Evolutionary conservation across 148 eudicot genomes (phyloP).

Genomic region (Vaccinium macrocarpon): DNA sequence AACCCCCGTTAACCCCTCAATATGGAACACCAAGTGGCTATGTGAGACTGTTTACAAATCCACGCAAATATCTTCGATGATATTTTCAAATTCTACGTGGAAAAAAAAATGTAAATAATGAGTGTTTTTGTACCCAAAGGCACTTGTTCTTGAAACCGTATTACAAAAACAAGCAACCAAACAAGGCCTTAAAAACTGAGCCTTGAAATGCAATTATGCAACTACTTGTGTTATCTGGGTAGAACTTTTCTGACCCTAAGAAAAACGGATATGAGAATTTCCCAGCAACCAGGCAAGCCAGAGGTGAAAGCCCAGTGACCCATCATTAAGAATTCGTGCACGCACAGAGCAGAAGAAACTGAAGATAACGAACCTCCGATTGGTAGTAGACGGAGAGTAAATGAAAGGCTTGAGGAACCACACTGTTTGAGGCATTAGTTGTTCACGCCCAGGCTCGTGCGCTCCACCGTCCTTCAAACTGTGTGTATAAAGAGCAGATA

Average conservation of each 20-base stretch:
- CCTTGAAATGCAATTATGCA: background rate
- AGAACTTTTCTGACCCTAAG: background rate
- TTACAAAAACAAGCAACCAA: background rate
- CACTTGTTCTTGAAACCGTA: background rate
- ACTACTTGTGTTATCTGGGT: background rate
- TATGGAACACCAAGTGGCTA: background rate
- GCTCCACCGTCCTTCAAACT: background rate
- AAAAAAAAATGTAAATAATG: background rate
- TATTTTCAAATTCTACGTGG: background rate
- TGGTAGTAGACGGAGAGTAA: slow-evolving; percentile 29
- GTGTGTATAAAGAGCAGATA: background rate
- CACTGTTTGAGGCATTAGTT: slow-evolving; percentile 28
- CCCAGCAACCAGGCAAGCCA: background rate
- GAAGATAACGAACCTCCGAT: slow-evolving; percentile 28
- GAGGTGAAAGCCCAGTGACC: background rate
- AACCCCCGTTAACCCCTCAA: background rate
- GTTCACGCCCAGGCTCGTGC: background rate
- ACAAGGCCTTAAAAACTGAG: background rate
- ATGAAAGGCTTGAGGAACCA: slow-evolving; percentile 32
- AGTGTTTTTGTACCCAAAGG: background rate
- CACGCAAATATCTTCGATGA: background rate
- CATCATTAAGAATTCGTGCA: too few species aligned
- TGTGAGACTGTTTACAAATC: background rate
- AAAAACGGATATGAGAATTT: background rate
- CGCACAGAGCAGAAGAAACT: background rate